Conservation (phyloP, 176 grass and related monocot genomes). For the Aegilops longissima region DNA sequence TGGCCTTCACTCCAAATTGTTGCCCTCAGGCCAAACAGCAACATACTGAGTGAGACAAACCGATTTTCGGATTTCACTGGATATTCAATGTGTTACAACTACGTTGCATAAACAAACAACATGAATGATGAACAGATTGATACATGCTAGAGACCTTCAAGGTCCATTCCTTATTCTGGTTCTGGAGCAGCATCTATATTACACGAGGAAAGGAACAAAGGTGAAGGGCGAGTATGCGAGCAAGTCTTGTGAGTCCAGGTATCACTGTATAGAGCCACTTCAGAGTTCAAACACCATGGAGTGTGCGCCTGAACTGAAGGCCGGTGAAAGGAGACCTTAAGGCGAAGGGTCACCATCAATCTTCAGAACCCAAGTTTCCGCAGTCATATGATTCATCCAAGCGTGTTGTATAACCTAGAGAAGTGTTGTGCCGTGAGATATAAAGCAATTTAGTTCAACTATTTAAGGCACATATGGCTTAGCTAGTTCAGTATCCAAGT, state of each 20-base stretch:
- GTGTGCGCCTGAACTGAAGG: conserved; percentile 13
- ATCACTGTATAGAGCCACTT: neutral
- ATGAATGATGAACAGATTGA: conserved; percentile 30
- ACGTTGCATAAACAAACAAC: conserved; percentile 23
- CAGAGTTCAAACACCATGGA: neutral
- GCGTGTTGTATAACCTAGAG: conserved; percentile 23
- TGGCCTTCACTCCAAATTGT: neutral
- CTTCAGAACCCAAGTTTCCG: conserved; percentile 3
- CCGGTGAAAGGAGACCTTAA: neutral
- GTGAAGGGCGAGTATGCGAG: neutral
- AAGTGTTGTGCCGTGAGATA: conserved; percentile 13
- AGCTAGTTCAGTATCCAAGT: conserved; percentile 4
- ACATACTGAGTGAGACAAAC: neutral
- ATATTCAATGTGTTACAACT: conserved; percentile 11
- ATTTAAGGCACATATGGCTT: neutral
- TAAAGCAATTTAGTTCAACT: neutral
- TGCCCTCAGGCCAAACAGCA: neutral
- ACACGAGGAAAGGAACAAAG: conserved; percentile 39
- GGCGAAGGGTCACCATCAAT: neutral
- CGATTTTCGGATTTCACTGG: neutral
- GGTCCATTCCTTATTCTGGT: conserved; percentile 27
- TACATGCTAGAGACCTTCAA: conserved; percentile 29
- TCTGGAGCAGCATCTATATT: conserved; percentile 35
- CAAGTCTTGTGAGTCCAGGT: conserved; percentile 17
- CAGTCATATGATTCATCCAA: conserved; percentile 1